Evolutionary conservation across 2,329 filamentous ascomycete genomes (phyloP).

Genomic region (Phyllosticta citribraziliensis): DNA sequence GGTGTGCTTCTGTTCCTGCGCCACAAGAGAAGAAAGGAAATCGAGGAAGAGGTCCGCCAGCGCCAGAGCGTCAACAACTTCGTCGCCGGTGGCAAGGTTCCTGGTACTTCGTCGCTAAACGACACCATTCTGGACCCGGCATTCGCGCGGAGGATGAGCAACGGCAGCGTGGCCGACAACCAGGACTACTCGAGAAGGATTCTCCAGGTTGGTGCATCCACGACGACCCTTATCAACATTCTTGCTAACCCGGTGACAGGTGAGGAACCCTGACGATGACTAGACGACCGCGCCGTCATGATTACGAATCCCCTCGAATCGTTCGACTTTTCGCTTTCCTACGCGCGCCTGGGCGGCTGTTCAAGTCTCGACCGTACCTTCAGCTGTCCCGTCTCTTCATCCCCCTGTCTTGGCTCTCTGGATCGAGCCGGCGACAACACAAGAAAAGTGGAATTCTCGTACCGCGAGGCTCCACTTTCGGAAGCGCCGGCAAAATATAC

Average conservation of each 20-base stretch:
- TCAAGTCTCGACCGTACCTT: not conserved
- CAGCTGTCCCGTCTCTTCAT: not conserved
- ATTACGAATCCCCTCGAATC: constrained; percentile 12
- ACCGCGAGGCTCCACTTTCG: constrained; percentile 1
- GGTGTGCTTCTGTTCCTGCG: constrained; percentile 66
- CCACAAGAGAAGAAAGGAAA: constrained; percentile 62
- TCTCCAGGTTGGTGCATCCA: constrained; percentile 59
- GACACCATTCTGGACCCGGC: constrained; percentile 80
- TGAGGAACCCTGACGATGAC: constrained; percentile 11
- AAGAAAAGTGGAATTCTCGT: not conserved
- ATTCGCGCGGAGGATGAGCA: constrained; percentile 76
- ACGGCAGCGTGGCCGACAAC: constrained; percentile 94
- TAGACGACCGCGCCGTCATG: constrained; percentile 11
- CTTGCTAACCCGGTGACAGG: constrained; percentile 1
- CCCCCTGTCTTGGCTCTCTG: constrained; percentile 9
- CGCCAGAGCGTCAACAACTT: constrained; percentile 65
- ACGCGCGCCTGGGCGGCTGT: not conserved
- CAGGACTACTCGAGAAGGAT: constrained; percentile 95
- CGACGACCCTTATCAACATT: constrained; percentile 1
- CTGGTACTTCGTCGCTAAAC: constrained; percentile 59
- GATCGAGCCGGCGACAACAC: not conserved
- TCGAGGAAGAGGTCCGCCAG: constrained; percentile 79
- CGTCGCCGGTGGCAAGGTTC: constrained; percentile 48
- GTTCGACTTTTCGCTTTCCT: constrained; percentile 9
- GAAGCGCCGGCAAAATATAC: constrained; percentile 6